These are phyloP conservation scores for Chlamydomonas urium DNA, from an alignment of 139 green algal genomes.

Conservation along the genomic window DNA sequence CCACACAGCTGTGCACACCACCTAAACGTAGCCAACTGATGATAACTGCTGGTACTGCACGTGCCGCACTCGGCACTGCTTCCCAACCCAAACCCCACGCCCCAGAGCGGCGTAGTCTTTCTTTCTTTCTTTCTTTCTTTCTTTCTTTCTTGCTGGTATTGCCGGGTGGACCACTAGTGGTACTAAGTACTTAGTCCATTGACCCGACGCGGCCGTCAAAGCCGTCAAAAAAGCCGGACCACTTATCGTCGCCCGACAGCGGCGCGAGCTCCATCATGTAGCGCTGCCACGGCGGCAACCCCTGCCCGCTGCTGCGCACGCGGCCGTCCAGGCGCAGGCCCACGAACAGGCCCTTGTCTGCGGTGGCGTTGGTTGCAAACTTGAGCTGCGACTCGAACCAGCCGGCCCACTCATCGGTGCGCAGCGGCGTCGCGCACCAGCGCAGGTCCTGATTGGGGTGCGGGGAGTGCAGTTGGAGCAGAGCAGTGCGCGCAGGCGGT, in stretches of 20 bases:
- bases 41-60: too few species aligned
- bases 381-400: slow-evolving; percentile 7
- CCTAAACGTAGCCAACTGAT: too few species aligned
- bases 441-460: too few species aligned
- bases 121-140: too few species aligned
- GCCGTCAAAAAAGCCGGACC: slow-evolving; percentile 15
- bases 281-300: slow-evolving; percentile 6
- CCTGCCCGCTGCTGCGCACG: slow-evolving; percentile 3
- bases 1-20: too few species aligned
- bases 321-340: slow-evolving; percentile 14
- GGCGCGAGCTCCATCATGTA: slow-evolving; percentile 11
- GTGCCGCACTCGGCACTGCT: too few species aligned
- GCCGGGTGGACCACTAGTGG: too few species aligned
- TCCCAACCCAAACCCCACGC: too few species aligned
- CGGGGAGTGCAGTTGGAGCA: too few species aligned
- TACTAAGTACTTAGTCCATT: slow-evolving; percentile 5
- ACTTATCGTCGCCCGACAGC: neutral
- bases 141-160: too few species aligned
- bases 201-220: slow-evolving; percentile 9
- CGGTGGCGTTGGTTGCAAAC: neutral
- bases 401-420: neutral
- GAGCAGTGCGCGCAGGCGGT: too few species aligned
- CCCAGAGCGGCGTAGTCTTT: too few species aligned
- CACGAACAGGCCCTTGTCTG: slow-evolving; percentile 10
- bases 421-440: neutral